Conservation (phyloP, 306 rosid genomes). For the Arachis stenosperma region DNA sequence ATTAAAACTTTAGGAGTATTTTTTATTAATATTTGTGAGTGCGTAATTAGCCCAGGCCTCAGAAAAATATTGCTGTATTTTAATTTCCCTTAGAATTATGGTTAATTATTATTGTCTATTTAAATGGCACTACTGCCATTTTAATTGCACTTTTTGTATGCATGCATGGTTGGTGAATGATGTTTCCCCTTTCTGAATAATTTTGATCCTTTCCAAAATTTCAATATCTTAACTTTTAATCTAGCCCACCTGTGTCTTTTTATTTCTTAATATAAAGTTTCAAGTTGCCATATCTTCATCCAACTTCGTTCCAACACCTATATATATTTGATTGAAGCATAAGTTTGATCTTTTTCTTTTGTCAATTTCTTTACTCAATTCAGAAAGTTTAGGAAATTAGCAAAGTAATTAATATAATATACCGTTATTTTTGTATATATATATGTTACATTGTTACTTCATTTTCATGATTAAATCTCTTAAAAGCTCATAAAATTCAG, state of each 20-base stretch:
- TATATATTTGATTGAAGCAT: neutral
- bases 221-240: neutral
- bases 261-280: neutral
- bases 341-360: neutral
- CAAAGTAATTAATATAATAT: neutral
- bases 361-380: neutral
- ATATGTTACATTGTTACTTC: neutral
- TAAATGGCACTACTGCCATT: constrained; percentile 13
- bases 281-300: constrained; percentile 14
- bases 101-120: neutral
- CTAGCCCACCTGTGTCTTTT: neutral
- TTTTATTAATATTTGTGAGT: too few species aligned
- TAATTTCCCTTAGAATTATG: too few species aligned
- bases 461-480: neutral
- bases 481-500: too few species aligned
- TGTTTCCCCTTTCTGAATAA: neutral
- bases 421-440: too few species aligned
- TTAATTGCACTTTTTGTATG: neutral
- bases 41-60: too few species aligned
- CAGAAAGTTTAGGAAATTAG: neutral
- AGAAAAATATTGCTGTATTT: too few species aligned
- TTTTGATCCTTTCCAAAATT: neutral
- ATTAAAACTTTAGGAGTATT: too few species aligned
- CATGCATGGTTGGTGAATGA: neutral
- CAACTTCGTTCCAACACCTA: neutral